Base-by-base conservation (phyloP, 1,139 yeast species). In the Debaryomycetaceae sp. region DNA sequence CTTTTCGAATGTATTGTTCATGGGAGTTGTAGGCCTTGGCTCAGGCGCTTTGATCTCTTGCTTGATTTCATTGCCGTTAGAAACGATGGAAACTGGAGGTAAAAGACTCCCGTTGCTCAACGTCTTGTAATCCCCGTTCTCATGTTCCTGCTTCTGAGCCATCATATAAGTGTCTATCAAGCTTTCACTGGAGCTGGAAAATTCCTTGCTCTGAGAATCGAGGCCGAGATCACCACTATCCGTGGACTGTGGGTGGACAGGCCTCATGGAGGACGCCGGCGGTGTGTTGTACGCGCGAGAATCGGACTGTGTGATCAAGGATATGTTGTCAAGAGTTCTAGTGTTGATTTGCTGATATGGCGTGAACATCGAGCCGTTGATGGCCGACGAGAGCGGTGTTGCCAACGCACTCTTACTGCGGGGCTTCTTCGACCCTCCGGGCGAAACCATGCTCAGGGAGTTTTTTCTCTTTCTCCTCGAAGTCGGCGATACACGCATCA, bases 401-500 rank as follows among this genome's bases (percentile, higher is more conserved):
- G 52, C 55, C 48, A 59, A 45, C 27, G 49, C 42, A 27, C 46
- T 49, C 39, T 46, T 46, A 14, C 39, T 38, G 17, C 46, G 51
- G 20, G 50, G 44, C 43, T 48, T 51, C 36, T 50, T 51, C 14
- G 41, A n/a, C n/a, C 44, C 40, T 13, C 41, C 35, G 11, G 57
- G 56, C 4, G 57, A 48, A 24, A 29, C 13, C 5, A 22, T 39
- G 38, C 34, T 39, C 20, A 41, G 51, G 36, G 50, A 45, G 23
- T 45, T 43, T 24, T 43, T 46, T 39, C 52, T 59, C 36, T 50
- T 56, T 22, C 45, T 38, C 41, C 56, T 54, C 6, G 58, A 48
- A 17, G 54, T 58, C 3, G 78, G 78, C 33, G 70, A 63, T 4
- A 74, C 78, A 54, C 73, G 62, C 78, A 74, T 72, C 45, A 75